phyloP scores from a whole-genome alignment of 352 stramenopile species.

The Globisporangium okanoganense region DNA sequence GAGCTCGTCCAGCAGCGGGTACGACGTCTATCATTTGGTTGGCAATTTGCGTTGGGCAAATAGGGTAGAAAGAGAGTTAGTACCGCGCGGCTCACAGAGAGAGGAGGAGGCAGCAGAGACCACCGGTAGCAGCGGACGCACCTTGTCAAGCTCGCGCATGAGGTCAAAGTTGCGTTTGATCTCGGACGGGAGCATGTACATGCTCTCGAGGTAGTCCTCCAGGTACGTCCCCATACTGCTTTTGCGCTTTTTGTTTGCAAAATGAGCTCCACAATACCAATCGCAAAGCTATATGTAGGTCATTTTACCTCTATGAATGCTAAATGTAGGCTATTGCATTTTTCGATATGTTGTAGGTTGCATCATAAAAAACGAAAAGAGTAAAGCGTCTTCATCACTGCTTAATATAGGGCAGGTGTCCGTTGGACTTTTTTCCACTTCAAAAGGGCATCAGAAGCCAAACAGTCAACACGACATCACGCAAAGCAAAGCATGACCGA shows the following conservation, averaged over 20 bases:
- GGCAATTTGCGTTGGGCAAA: background rate
- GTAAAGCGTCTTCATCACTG: too few relatives aligned
- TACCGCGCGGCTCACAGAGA: background rate
- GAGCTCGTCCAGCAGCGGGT: slow-evolving; percentile 75
- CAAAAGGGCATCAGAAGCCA: background rate
- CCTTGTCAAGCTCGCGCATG: slow-evolving; percentile 87
- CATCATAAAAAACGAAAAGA: too few relatives aligned
- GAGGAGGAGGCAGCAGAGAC: background rate
- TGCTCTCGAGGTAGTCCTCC: slow-evolving; percentile 86
- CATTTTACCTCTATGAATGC: too few relatives aligned
- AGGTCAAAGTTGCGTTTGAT: slow-evolving; percentile 90
- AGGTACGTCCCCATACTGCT: slow-evolving; percentile 77
- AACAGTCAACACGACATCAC: background rate
- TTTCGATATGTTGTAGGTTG: too few relatives aligned
- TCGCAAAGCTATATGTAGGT: too few relatives aligned
- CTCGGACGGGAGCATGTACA: slow-evolving; percentile 88
- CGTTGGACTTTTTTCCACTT: background rate
- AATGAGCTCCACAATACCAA: background rate
- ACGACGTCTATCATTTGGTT: slow-evolving; percentile 41
- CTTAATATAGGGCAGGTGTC: too few relatives aligned
- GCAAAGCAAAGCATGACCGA: slow-evolving; percentile 39
- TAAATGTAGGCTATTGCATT: too few relatives aligned
- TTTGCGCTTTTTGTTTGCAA: background rate
- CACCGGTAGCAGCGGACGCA: slow-evolving; percentile 13
- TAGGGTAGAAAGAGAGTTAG: slow-evolving; percentile 3